Evolutionary conservation across 345 rosid species (phyloP).

Genomic region (Eucalyptus sp.): DNA sequence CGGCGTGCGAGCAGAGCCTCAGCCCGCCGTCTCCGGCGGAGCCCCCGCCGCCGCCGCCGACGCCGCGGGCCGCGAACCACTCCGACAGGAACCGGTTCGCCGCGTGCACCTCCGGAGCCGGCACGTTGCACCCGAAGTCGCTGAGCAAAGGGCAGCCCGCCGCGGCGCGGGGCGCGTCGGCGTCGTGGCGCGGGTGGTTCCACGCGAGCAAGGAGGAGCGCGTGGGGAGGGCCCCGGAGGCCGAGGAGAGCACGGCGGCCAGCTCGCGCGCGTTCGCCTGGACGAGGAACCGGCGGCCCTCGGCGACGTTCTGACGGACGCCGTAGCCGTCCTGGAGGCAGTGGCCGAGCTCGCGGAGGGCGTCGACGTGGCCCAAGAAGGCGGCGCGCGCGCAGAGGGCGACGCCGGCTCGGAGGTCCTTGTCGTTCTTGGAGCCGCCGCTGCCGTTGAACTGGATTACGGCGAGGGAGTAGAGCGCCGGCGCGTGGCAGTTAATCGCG

Average conservation of each 20-base stretch:
- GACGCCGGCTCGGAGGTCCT: conserved; percentile 87
- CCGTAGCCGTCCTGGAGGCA: conserved; percentile 97
- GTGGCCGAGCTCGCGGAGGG: conserved; percentile 95
- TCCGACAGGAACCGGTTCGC: conserved; percentile 63
- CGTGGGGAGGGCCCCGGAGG: conserved; percentile 7
- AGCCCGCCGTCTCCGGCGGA: conserved; percentile 43
- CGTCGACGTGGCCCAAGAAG: conserved; percentile 80
- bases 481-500: conserved; percentile 81
- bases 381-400: conserved; percentile 94
- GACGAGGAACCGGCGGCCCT: conserved; percentile 84
- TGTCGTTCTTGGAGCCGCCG: conserved; percentile 89
- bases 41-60: conserved; percentile 26
- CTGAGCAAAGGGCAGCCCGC: conserved; percentile 71
- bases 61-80: conserved; percentile 49
- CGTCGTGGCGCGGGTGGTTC: conserved; percentile 5
- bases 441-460: conserved; percentile 97
- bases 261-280: conserved; percentile 96
- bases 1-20: conserved; percentile 68
- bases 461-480: conserved; percentile 71
- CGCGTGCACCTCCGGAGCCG: conserved; percentile 77
- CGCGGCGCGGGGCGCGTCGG: conserved; percentile 7
- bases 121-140: conserved; percentile 95
- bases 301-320: conserved; percentile 69
- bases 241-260: conserved; percentile 48
- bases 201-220: conserved; percentile 2